Evolutionary conservation across 345 rosid species (phyloP).

Genomic region (Geranium rotundifolium): DNA sequence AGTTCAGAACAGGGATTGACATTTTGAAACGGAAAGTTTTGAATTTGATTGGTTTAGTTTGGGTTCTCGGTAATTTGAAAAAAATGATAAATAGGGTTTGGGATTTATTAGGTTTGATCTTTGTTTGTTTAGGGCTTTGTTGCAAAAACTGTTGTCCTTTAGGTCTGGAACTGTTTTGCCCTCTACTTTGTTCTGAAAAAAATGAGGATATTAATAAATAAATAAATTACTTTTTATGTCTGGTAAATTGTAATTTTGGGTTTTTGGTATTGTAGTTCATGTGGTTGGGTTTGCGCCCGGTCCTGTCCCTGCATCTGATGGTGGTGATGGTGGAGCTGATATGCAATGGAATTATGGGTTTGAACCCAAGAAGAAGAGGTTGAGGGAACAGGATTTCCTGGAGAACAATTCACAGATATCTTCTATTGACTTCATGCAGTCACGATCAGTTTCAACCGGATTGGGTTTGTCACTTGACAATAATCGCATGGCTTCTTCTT

Average conservation of each 20-base stretch:
- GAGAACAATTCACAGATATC: slow-evolving; percentile 66
- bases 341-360: slow-evolving; percentile 49
- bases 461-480: slow-evolving; percentile 69
- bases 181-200: no score
- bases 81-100: no score
- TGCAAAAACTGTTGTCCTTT: no score
- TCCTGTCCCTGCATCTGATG: slow-evolving; percentile 37
- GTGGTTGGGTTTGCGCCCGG: slow-evolving; percentile 76
- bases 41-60: no score
- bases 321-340: slow-evolving; percentile 39
- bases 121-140: no score
- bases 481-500: slow-evolving; percentile 39
- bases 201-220: no score
- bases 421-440: slow-evolving; percentile 56
- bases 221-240: no score
- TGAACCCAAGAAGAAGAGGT: slow-evolving; percentile 43
- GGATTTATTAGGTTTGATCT: no score
- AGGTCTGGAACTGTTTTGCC: no score
- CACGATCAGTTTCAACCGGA: slow-evolving; percentile 69
- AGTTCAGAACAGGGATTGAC: no score
- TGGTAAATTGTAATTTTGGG: not conserved
- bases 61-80: no score
- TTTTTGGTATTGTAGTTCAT: slow-evolving; percentile 40
- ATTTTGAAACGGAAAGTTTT: no score
- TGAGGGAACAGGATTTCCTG: slow-evolving; percentile 62